Evolutionary conservation across 352 stramenopile species (phyloP).

Genomic region (Ophiocytium majus): DNA sequence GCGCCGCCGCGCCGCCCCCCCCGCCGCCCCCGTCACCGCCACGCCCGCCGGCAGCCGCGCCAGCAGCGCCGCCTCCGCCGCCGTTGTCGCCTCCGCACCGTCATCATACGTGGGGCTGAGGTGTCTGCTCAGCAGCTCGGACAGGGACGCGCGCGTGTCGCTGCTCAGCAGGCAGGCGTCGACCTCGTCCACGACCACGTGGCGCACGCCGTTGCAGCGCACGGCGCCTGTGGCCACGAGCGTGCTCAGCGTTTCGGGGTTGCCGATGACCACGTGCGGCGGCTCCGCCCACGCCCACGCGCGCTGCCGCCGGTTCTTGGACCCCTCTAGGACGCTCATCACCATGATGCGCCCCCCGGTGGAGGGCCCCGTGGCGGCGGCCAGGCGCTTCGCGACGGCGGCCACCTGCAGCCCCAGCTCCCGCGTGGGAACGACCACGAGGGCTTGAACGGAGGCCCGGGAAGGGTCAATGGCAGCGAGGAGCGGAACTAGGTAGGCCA

Average conservation of each 20-base stretch:
- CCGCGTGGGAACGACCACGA: conserved; percentile 75
- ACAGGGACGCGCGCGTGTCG: conserved; percentile 40
- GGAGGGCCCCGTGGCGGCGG: conserved; percentile 31
- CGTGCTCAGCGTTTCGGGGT: conserved; percentile 64
- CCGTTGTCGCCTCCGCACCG: conserved; percentile 26
- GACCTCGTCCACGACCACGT: conserved; percentile 76
- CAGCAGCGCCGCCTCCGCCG: conserved; percentile 12
- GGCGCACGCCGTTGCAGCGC: conserved; percentile 63
- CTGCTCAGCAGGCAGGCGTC: conserved; percentile 50
- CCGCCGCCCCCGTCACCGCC: conserved; percentile 29
- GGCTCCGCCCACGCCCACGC: conserved; percentile 75
- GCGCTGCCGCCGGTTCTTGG: conserved; percentile 62
- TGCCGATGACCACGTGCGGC: conserved; percentile 74
- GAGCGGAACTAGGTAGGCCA: conserved; percentile 89
- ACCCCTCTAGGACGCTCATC: conserved; percentile 75
- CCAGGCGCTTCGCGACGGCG: conserved; percentile 48
- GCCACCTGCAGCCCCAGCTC: conserved; percentile 71
- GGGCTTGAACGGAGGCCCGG: conserved; percentile 54
- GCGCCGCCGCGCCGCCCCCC: conserved; percentile 19
- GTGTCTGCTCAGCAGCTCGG: conserved; percentile 48
- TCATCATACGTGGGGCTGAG: conserved; percentile 52
- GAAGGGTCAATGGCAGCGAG: conserved; percentile 60
- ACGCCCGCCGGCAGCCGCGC: conserved; percentile 13
- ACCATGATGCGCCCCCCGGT: conserved; percentile 63
- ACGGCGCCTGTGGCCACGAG: conserved; percentile 68